Evolutionary conservation across 306 rosid species (phyloP).

Genomic region (barrel medic (Medicago truncatula)): DNA sequence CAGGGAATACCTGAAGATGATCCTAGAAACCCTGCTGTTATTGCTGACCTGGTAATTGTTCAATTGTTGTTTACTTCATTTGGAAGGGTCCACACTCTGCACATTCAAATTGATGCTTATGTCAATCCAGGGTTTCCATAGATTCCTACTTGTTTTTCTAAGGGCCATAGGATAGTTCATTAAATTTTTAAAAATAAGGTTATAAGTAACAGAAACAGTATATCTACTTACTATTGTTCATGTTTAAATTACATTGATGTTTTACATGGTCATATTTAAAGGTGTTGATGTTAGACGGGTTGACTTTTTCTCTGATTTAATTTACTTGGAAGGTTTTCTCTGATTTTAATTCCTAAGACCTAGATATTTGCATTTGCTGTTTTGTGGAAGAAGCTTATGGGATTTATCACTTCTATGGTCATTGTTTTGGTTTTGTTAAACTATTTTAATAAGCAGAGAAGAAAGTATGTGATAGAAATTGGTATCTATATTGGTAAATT

Average conservation of each 20-base stretch:
- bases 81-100: slow-evolving; percentile 1
- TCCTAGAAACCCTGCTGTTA: slow-evolving; percentile 98
- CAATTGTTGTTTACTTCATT: slow-evolving; percentile 38
- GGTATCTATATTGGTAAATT: not conserved
- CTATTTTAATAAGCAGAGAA: slow-evolving; percentile 32
- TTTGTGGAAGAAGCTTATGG: slow-evolving; percentile 25
- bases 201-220: slow-evolving; percentile 4
- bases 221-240: slow-evolving; percentile 19
- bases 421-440: slow-evolving; percentile 33
- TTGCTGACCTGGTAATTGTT: slow-evolving; percentile 91
- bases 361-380: slow-evolving; percentile 22
- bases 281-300: slow-evolving; percentile 7
- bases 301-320: slow-evolving; percentile 22
- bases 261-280: slow-evolving; percentile 35
- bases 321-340: slow-evolving; percentile 30
- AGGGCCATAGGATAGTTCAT: not conserved
- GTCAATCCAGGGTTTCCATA: slow-evolving; percentile 32
- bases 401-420: slow-evolving; percentile 23
- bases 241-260: slow-evolving; percentile 30
- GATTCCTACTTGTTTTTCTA: slow-evolving; percentile 5
- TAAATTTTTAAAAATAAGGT: slow-evolving; percentile 25
- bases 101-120: slow-evolving; percentile 18
- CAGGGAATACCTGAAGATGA: slow-evolving; percentile 99
- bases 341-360: slow-evolving; percentile 33
- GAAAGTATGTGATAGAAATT: not conserved